Evolutionary conservation across 345 rosid genomes (phyloP), one percentile per base, ranked within the genome.

Genomic region (Linum usitatissimum): DNA sequence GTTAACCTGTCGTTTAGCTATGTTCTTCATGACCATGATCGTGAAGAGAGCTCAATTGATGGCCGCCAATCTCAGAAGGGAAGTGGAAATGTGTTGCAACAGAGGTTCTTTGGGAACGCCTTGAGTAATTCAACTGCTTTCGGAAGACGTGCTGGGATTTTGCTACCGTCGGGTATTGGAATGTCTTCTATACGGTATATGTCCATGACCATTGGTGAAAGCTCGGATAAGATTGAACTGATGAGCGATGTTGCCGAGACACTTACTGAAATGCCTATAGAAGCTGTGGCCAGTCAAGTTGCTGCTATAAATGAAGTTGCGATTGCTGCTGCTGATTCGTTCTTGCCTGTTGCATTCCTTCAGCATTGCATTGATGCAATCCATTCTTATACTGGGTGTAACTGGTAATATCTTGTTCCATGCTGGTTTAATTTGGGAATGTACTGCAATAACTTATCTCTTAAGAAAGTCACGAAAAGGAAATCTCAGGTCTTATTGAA

Each of bases 281-380:
- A 83, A 55, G 83, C 76, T 55, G 79, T 67, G 53, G 75, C 80
- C 53, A 62, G 84, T 49, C 86, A 80, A 73, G 78, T 73, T 30
- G 80, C 87, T 55, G 76, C 81, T 6, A 80, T 71, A 23, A 86
- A 75, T 69, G 94, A 89, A 73, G 96, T 89, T 66, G 77, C 96
- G 19, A 13, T 77, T 64, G 94, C 94, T 19, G 87, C 94, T 75
- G 79, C 78, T 5, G 96, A 84, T 74, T 83, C 84, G 53, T 84
- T 74, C 76, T 73, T 73, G 6, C 91, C 91, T n/a, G 77, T 89
- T 3, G 79, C 78, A 13, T 76, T 73, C 17, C 81, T 89, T 80
- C 96, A 89, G 79, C 74, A 89, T 68, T 55, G 82, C 30, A 81
- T 89, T 54, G 87, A 83, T 69, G 75, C 75, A 30, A 86, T 86